A percentile compares a stretch with the other conserved stretches of the same genome.
Conservation (phyloP, 75 land plant genomes). For the Pinus tabuliformis region DNA sequence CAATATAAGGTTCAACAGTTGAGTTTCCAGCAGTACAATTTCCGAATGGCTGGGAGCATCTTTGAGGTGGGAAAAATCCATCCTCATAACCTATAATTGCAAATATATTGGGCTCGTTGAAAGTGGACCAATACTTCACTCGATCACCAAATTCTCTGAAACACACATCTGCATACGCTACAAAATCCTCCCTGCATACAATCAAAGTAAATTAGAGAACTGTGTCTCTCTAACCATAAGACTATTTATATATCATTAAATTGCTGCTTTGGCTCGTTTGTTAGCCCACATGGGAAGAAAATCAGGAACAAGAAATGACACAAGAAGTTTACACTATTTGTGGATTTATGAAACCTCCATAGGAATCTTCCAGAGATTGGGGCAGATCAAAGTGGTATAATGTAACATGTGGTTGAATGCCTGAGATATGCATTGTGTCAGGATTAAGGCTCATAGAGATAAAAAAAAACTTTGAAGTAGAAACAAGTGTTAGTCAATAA, state of each 20-base stretch:
- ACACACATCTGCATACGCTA: constrained; percentile 35
- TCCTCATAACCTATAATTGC: constrained; percentile 18
- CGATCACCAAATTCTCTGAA: constrained; percentile 42
- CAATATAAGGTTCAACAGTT: constrained; percentile 50
- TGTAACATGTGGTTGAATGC: constrained; percentile 41
- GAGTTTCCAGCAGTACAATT: constrained; percentile 41
- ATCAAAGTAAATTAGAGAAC: neutral
- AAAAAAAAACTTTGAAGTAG: neutral
- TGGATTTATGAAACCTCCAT: constrained; percentile 39
- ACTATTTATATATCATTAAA: no score
- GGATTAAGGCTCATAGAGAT: neutral
- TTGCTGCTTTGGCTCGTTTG: no score
- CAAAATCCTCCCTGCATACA: constrained; percentile 31
- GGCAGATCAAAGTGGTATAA: constrained; percentile 45
- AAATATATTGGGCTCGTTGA: constrained; percentile 35
- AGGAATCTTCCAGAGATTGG: constrained; percentile 44
- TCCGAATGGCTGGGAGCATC: constrained; percentile 45
- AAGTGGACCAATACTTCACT: constrained; percentile 46
- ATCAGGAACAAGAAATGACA: neutral
- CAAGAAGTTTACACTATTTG: constrained; percentile 14
- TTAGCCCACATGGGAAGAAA: no score
- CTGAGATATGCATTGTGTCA: constrained; percentile 11
- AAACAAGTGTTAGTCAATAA: neutral
- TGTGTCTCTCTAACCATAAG: no score
- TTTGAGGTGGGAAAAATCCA: constrained; percentile 25